These are phyloP conservation scores for Sanghuangporus baumii DNA, from an alignment of 1,284 basidiomycete genomes.

Conservation along the genomic window DNA sequence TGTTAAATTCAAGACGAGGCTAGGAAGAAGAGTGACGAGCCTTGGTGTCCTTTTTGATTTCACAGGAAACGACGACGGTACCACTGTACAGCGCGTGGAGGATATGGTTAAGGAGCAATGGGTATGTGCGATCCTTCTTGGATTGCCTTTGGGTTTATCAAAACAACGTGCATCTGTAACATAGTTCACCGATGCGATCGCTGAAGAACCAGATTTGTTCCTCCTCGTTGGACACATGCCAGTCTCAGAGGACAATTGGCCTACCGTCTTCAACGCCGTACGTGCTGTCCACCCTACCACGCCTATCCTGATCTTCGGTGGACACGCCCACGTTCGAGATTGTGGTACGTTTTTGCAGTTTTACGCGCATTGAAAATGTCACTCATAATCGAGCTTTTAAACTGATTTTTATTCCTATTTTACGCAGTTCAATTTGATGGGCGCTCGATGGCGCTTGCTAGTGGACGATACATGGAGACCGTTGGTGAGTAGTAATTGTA, in stretches of 20 bases:
- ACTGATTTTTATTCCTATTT: not conserved
- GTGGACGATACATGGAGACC: slow-evolving; percentile 86
- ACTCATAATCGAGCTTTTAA: not conserved
- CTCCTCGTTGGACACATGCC: slow-evolving; percentile 73
- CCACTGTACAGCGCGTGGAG: slow-evolving; percentile 67
- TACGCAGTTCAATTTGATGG: slow-evolving; percentile 49
- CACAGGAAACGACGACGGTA: slow-evolving; percentile 56
- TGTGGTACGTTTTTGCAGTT: slow-evolving; percentile 29
- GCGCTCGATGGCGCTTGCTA: slow-evolving; percentile 68
- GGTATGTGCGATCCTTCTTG: slow-evolving; percentile 33
- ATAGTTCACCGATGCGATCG: slow-evolving; percentile 72
- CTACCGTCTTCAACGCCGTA: slow-evolving; percentile 67
- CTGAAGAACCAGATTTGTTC: slow-evolving; percentile 84
- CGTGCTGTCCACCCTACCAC: slow-evolving; percentile 67
- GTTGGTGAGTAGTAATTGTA: slow-evolving; percentile 41
- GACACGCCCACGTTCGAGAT: slow-evolving; percentile 45
- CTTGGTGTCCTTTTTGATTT: slow-evolving; percentile 81
- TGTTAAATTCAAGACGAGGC: slow-evolving; percentile 66
- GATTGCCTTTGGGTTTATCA: slow-evolving; percentile 16
- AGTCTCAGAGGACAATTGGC: slow-evolving; percentile 59
- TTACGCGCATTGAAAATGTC: not conserved
- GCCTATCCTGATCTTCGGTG: slow-evolving; percentile 78
- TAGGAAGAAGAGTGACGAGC: slow-evolving; percentile 62
- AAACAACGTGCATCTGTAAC: not conserved
- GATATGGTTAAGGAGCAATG: slow-evolving; percentile 73